A percentile compares a stretch with the other conserved stretches of the same genome.
phyloP scores from a whole-genome alignment of 2,329 filamentous ascomycete genomes.

The Cladosporium sp. region DNA sequence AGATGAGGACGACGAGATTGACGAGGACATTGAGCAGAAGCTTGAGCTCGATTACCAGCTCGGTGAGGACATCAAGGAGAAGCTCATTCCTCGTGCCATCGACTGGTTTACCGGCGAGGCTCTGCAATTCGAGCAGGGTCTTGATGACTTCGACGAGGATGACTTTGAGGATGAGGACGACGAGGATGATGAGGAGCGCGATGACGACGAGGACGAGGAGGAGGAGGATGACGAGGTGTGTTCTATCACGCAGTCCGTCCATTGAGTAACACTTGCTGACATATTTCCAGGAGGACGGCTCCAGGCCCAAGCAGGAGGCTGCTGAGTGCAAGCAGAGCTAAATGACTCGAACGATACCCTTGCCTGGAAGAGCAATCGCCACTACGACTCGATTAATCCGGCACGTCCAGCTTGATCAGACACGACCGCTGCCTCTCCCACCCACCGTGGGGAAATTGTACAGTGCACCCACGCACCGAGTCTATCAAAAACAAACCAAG shows the following conservation, averaged over 20 bases:
- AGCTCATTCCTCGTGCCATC: slow-evolving; percentile 94
- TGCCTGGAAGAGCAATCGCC: neutral
- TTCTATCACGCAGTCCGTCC: neutral
- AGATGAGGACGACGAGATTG: slow-evolving; percentile 71
- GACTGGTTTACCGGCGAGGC: slow-evolving; percentile 99
- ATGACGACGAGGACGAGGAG: slow-evolving; percentile 75
- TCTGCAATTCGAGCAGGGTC: slow-evolving; percentile 89
- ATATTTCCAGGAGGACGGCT: slow-evolving; percentile 65
- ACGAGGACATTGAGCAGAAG: slow-evolving; percentile 91
- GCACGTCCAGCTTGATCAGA: neutral
- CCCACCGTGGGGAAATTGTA: neutral
- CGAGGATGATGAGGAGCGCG: slow-evolving; percentile 81
- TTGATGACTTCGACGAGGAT: slow-evolving; percentile 75
- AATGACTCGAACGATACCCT: slow-evolving; percentile 9
- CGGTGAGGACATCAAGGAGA: slow-evolving; percentile 99
- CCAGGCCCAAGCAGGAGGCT: slow-evolving; percentile 88
- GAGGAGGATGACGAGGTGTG: slow-evolving; percentile 44
- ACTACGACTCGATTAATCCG: neutral
- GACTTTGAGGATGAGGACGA: slow-evolving; percentile 88
- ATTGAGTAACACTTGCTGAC: slow-evolving; percentile 20
- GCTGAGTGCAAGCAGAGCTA: slow-evolving; percentile 95
- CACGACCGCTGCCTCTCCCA: neutral
- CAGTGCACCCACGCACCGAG: neutral
- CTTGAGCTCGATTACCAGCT: slow-evolving; percentile 98
- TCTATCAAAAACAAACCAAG: neutral